These are phyloP conservation scores for Erysiphe neolycopersici DNA, from an alignment of 2,329 filamentous ascomycete species.

Conservation along the genomic window DNA sequence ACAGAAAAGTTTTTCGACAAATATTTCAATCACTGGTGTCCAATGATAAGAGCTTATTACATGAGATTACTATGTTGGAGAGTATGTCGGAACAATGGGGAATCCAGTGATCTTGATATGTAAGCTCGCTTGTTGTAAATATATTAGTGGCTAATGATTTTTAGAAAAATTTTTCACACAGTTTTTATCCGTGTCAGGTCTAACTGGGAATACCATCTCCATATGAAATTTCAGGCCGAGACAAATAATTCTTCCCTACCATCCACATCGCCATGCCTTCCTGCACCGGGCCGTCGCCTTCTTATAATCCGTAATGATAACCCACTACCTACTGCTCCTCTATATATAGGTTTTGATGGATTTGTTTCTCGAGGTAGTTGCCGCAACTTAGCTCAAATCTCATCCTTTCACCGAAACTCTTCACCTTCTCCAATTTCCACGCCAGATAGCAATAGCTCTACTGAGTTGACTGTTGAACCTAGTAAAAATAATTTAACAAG, in stretches of 20 bases:
- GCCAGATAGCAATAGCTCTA: background rate
- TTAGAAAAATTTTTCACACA: conserved; percentile 28
- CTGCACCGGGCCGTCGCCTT: conserved; percentile 39
- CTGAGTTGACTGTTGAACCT: background rate
- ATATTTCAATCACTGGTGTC: conserved; percentile 50
- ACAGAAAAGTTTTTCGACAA: conserved; percentile 33
- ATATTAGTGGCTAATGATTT: conserved; percentile 6
- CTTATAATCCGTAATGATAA: conserved; percentile 44
- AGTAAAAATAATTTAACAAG: background rate
- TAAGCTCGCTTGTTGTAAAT: conserved; percentile 16
- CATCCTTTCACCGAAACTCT: conserved; percentile 9
- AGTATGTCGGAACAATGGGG: conserved; percentile 31
- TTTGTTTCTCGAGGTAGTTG: conserved; percentile 12
- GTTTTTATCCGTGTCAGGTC: conserved; percentile 28
- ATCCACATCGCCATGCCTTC: conserved; percentile 38
- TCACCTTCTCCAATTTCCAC: conserved; percentile 1
- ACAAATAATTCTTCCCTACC: conserved; percentile 21
- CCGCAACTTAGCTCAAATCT: background rate
- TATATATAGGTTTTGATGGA: conserved; percentile 38
- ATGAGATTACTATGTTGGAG: conserved; percentile 49
- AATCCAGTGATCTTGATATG: conserved; percentile 25
- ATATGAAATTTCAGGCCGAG: conserved; percentile 28
- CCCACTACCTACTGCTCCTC: conserved; percentile 9
- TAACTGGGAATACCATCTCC: conserved; percentile 37
- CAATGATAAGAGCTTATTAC: conserved; percentile 52